Evolutionary conservation across 495 filamentous ascomycete species (phyloP), one percentile per base, ranked within the genome.

Genomic region (Xylaria acuta): DNA sequence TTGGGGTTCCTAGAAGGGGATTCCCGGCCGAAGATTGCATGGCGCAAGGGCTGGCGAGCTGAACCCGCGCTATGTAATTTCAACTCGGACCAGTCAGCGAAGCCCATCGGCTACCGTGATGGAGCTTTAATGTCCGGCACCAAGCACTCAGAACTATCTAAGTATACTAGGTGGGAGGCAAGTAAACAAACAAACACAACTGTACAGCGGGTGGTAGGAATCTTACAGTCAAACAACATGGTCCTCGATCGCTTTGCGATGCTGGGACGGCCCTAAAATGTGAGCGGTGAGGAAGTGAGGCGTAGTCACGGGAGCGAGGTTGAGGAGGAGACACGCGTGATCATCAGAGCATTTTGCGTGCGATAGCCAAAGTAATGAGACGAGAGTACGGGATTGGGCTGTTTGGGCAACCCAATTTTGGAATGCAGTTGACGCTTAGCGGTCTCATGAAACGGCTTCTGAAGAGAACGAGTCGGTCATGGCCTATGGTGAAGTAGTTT

Each of bases 361-460:
- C 62, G 34, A 30, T 45, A 6, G 32, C 14, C 30, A n/a, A 40
- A 34, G 20, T 12, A 12, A 41, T 45, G n/a, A 2, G 22, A 47
- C 5, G 12, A n/a, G 43, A 25, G 65, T 56, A 30, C 22, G 36
- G 49, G 36, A 41, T 67, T 41, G 49, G 22, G n/a, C 14, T 38
- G 30, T 43, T 43, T 40, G 43, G 40, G 22, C 32, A n/a, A 67
- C 30, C 16, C 2, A 18, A 49, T 16, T 25, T 41, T 56, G 30
- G 47, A 54, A 67, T 56, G 65, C 11, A 27, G 22, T 56, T 27
- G 49, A 36, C 36, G 20, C 43, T 56, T 41, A 67, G 58, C 68
- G 68, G 67, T n/a, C 68, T 70, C 43, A 34, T 71, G 69, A 40
- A 41, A 64, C 69, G 16, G 43, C n/a, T 34, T n/a, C 25, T 47